Evolutionary conservation across 768 basidiomycete genomes (phyloP), one percentile per base, ranked within the genome.

Genomic region (Leccinum imitatum): DNA sequence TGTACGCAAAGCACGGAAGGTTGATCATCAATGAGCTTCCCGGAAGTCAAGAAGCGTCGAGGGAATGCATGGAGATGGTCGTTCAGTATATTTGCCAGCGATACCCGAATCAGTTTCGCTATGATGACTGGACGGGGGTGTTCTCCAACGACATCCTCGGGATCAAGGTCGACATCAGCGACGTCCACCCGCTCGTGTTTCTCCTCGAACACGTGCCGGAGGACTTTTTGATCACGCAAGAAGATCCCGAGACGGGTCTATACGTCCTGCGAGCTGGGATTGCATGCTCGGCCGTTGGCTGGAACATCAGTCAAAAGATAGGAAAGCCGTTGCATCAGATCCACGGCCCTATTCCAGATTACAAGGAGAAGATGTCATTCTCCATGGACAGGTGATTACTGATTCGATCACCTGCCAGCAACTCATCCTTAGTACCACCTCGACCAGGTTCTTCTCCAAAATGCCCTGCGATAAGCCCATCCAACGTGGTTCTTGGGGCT

Each of bases 21-120:
- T 65, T 68, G 3, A 71, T 86, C 10, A 58, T 86, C 17, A 75
- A 81, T 57, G 75, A 73, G 4, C 68, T 82, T 4, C 82, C 83
- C 0, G 83, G 82, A 35, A 80, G 80, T 58, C 79, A 80, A 63
- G 65, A 56, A 0, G 82, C 82, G 0, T 83, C 81, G 63, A 65
- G 65, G 30, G 85, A 87, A 65, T 76, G 84, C 57, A 78, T 82
- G 76, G 77, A 82, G 58, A 83, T 81, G 77, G 79, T 81, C 39
- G 73, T 86, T 47, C 81, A 85, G 61, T 86, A 79, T 63, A 69
- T 87, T 46, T 84, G 81, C 48, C 75, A 74, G 30, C 77, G 84
- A n/a, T 86, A 85, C 63, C 84, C 85, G 10, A 76, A 76, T 8
- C 79, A 81, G 30, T 86, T 87, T 64, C 63, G 69, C 8, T 73